Base-by-base conservation (phyloP, 1,284 basidiomycete species). In the Apiotrichum veenhuisii region DNA sequence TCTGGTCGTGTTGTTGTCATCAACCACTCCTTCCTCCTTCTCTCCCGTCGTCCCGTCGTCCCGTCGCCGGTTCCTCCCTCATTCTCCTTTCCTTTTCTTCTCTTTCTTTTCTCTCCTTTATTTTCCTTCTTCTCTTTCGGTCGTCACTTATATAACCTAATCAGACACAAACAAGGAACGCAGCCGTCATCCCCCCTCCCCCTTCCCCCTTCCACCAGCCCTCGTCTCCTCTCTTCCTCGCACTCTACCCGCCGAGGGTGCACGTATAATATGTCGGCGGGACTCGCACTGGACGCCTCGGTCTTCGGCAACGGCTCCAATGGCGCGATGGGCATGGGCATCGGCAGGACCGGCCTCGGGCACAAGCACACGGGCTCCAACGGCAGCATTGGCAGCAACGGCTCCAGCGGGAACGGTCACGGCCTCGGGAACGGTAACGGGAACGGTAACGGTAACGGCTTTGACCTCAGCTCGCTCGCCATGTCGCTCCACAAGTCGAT, bases 401-500 rank as follows among this genome's bases (percentile, higher is more conserved):
- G 37, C 22, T n/a, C 37, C 37, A 9, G 22, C 34, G 47, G 23
- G 34, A 33, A 36, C 30, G 30, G 30, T 30, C 5, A 30, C 30
- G 30, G 30, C 30, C 30, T 7, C 30, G 5, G 7, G 12, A 30
- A 30, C 30, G 30, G 30, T 12, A 41, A 41, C 40, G 40, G 40
- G 8, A 18, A 41, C 20, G 2, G 10, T 1, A 9, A 3, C 47
- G 27, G 15, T 12, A 23, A 25, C 12, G 34, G 20, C 14, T 49
- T 49, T 10, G 48, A 41, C 20, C 33, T 48, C 46, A 25, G 20
- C 22, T 36, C 46, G 10, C 30, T 48, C 45, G 25, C 45, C 45
- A 41, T 48, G 52, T 33, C 38, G 12, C 50, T 42, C 11, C 67
- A 68, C 53, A 71, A 68, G 40, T 65, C 38, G 15, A 40, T 50